These are phyloP conservation scores for Balansia obtecta DNA, from an alignment of 2,329 filamentous ascomycete genomes.

Conservation along the genomic window DNA sequence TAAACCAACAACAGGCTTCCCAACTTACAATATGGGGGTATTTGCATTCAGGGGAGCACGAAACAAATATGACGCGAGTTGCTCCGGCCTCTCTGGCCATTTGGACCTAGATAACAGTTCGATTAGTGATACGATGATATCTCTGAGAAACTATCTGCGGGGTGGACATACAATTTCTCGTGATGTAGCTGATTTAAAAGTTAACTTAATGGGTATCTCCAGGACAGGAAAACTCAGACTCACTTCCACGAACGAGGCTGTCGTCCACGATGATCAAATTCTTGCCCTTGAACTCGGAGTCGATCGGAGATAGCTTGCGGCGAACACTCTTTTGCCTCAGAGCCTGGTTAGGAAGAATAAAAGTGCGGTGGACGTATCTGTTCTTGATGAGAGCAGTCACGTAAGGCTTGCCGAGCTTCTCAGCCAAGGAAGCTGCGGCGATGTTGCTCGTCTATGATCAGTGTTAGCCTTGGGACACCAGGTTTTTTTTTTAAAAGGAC, in stretches of 20 bases:
- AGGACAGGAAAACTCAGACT: slow-evolving; percentile 18
- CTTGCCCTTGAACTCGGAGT: slow-evolving; percentile 69
- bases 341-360: slow-evolving; percentile 23
- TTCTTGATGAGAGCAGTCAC: slow-evolving; percentile 82
- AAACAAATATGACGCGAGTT: slow-evolving; percentile 69
- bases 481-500: not conserved
- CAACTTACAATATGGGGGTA: slow-evolving; percentile 74
- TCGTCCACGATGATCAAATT: slow-evolving; percentile 81
- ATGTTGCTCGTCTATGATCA: slow-evolving; percentile 58
- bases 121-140: not conserved
- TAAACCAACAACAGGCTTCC: not conserved
- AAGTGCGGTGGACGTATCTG: slow-evolving; percentile 6
- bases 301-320: slow-evolving; percentile 79
- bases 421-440: slow-evolving; percentile 64
- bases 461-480: not conserved
- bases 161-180: slow-evolving; percentile 12
- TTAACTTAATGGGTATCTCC: too few relatives aligned
- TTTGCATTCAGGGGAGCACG: slow-evolving; percentile 70
- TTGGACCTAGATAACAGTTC: slow-evolving; percentile 15
- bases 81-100: slow-evolving; percentile 83
- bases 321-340: slow-evolving; percentile 68
- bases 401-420: slow-evolving; percentile 62
- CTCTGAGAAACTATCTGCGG: too few relatives aligned
- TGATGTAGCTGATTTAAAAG: slow-evolving; percentile 6
- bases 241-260: slow-evolving; percentile 60